Percentiles rank a stretch among this genome's conserved stretches.
Evolutionary conservation across 176 grass and related monocot species (phyloP).

Genomic region (Phoenix roebelenii): DNA sequence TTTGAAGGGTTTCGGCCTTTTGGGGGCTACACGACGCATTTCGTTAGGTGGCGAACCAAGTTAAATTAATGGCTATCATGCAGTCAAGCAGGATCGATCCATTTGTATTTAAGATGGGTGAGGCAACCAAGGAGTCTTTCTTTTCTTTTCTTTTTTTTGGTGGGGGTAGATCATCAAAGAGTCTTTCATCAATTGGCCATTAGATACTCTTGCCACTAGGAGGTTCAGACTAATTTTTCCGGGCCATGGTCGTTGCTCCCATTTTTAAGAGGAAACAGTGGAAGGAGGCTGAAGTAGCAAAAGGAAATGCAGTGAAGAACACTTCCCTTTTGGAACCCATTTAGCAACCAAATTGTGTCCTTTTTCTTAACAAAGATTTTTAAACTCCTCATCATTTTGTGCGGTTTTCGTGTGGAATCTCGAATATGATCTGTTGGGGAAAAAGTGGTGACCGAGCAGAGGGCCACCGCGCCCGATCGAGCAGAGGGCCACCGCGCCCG

Average conservation of each 20-base stretch:
- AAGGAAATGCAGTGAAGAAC: too few species aligned
- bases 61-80: background rate
- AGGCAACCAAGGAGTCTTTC: background rate
- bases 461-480: too few species aligned
- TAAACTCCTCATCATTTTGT: background rate
- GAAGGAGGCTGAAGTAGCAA: too few species aligned
- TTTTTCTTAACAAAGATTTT: background rate
- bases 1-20: background rate
- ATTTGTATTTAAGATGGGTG: constrained; percentile 3
- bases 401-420: background rate
- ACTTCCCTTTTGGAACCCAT: too few species aligned
- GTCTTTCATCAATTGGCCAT: too few species aligned
- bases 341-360: too few species aligned
- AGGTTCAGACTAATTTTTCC: too few species aligned
- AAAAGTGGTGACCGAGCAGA: too few species aligned
- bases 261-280: too few species aligned
- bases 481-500: too few species aligned
- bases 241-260: too few species aligned
- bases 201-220: too few species aligned
- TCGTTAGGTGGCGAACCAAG: background rate
- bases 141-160: background rate
- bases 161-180: background rate
- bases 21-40: background rate
- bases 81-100: background rate
- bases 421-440: background rate